These are phyloP conservation scores for Tetracentron sinense DNA, from an alignment of 164 flowering plant genomes.

Conservation along the genomic window DNA sequence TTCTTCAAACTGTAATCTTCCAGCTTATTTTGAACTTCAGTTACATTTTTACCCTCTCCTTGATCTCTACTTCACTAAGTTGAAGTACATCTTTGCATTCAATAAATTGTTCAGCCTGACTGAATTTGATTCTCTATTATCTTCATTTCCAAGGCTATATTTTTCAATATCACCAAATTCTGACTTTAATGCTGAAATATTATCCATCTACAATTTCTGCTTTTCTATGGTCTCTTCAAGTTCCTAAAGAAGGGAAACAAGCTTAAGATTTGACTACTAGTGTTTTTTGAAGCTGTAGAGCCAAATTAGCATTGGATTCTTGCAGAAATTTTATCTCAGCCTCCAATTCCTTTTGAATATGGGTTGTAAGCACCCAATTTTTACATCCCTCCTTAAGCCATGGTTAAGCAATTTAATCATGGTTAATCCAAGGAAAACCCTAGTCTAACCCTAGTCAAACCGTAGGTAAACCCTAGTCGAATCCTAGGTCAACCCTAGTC, in stretches of 20 bases:
- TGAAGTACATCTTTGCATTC: constrained; percentile 27
- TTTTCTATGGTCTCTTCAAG: constrained; percentile 68
- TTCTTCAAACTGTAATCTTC: constrained; percentile 17
- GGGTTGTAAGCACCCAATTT: too few species aligned
- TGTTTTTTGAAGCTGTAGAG: constrained; percentile 54
- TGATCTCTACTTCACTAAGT: constrained; percentile 19
- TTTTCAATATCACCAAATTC: constrained; percentile 24
- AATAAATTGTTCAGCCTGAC: constrained; percentile 32
- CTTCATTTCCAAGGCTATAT: constrained; percentile 15
- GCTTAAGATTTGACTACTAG: constrained; percentile 88
- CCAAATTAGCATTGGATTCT: constrained; percentile 54
- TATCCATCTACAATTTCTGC: constrained; percentile 61
- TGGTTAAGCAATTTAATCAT: too few species aligned
- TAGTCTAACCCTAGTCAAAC: too few species aligned
- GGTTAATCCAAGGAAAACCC: too few species aligned
- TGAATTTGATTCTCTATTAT: not conserved
- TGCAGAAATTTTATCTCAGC: constrained; percentile 54
- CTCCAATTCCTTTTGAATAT: constrained; percentile 49
- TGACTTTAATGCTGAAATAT: constrained; percentile 34
- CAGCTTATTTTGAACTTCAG: constrained; percentile 21
- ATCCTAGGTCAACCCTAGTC: too few species aligned
- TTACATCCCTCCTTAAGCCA: too few species aligned
- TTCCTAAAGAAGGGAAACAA: constrained; percentile 79
- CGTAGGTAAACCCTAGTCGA: too few species aligned
- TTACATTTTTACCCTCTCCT: constrained; percentile 11